These are phyloP conservation scores for Candida golubevii DNA, from an alignment of 805 yeast species.

Conservation along the genomic window DNA sequence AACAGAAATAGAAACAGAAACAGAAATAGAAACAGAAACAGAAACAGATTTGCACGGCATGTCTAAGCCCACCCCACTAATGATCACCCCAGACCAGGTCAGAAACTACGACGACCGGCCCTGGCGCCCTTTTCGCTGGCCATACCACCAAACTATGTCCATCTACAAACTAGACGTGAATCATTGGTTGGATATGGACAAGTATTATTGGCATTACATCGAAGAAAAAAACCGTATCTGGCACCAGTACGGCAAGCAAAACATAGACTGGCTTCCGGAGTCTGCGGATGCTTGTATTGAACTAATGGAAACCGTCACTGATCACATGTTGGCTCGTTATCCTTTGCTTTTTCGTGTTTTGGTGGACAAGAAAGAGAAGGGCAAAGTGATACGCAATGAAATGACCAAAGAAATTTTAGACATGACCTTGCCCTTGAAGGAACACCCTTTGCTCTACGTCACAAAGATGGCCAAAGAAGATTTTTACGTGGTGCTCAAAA, in stretches of 20 bases:
- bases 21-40: too few relatives aligned
- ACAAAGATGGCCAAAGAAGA: constrained; percentile 74
- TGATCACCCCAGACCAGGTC: constrained; percentile 65
- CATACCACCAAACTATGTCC: constrained; percentile 77
- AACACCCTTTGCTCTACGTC: constrained; percentile 59
- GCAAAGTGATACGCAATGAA: constrained; percentile 53
- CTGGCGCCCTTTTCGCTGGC: constrained; percentile 80
- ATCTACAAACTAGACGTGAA: constrained; percentile 66
- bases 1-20: too few relatives aligned
- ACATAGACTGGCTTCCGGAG: constrained; percentile 64
- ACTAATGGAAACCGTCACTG: constrained; percentile 57
- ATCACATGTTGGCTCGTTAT: constrained; percentile 57
- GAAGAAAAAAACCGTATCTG: constrained; percentile 58
- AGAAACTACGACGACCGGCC: constrained; percentile 67
- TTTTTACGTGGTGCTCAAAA: constrained; percentile 58
- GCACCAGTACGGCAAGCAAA: constrained; percentile 54
- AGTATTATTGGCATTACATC: constrained; percentile 63
- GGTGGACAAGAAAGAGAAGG: constrained; percentile 38
- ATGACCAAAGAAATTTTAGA: constrained; percentile 60
- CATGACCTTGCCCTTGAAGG: constrained; percentile 54
- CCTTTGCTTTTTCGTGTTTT: constrained; percentile 55
- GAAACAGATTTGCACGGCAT: constrained; percentile 11
- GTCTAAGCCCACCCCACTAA: constrained; percentile 53
- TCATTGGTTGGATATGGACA: constrained; percentile 80
- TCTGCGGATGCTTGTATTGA: constrained; percentile 58